Percentiles rank a stretch among this genome's conserved stretches.
Evolutionary conservation across 345 rosid genomes (phyloP).

Genomic region (Limnanthes douglasii): DNA sequence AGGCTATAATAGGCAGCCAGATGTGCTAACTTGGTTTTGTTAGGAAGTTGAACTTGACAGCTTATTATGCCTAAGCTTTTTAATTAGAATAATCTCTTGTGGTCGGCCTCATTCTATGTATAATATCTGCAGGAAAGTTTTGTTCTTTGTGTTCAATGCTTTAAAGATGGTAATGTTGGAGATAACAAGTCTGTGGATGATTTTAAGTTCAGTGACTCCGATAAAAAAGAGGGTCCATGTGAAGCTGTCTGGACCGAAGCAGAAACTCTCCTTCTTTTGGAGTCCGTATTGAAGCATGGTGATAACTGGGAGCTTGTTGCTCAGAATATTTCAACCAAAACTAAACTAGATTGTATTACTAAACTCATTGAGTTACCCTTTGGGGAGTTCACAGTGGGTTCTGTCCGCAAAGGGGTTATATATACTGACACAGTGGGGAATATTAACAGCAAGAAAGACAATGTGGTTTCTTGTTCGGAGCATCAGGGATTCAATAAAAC

Average conservation of each 20-base stretch:
- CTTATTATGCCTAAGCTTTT: too few species aligned
- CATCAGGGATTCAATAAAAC: conserved; percentile 12
- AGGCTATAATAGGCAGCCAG: too few species aligned
- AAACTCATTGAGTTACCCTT: conserved; percentile 87
- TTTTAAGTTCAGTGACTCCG: conserved; percentile 30
- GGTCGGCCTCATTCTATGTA: too few species aligned
- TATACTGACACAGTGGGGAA: conserved; percentile 9
- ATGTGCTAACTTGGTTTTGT: background rate
- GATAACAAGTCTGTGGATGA: conserved; percentile 42
- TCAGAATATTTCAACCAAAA: conserved; percentile 56
- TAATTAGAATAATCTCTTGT: too few species aligned
- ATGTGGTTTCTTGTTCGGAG: conserved; percentile 16
- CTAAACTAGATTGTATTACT: conserved; percentile 60
- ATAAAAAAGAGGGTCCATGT: conserved; percentile 6
- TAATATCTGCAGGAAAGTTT: conserved; percentile 25
- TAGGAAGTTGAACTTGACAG: background rate
- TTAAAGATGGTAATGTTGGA: conserved; percentile 35
- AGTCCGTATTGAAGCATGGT: conserved; percentile 65
- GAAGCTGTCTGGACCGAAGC: conserved; percentile 70
- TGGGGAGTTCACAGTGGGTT: conserved; percentile 47
- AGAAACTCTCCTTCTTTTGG: conserved; percentile 67
- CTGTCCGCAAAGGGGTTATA: conserved; percentile 22
- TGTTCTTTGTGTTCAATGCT: conserved; percentile 50
- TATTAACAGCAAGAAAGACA: conserved; percentile 13
- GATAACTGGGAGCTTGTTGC: conserved; percentile 94